Base-by-base conservation (phyloP, 148 eudicot species). In the Fagopyrum tataricum region DNA sequence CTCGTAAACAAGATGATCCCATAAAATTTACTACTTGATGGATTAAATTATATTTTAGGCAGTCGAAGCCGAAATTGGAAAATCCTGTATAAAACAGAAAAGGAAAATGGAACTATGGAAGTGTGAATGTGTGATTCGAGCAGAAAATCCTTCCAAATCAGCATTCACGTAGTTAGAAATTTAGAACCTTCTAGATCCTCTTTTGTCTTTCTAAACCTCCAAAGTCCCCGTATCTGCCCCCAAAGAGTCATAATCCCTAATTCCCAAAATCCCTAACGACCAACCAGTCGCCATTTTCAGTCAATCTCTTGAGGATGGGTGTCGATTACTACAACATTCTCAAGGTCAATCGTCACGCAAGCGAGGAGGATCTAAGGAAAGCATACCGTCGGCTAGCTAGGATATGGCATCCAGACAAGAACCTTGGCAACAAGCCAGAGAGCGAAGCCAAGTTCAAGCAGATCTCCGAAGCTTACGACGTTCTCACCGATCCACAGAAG, bases 401-500 rank as follows among this genome's bases (percentile, higher is more conserved):
- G 89, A 90, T 86, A 0, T 90, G 92, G 90, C 96, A 90, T 67
- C 96, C 96, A 0, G 96, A 90, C 67, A 90, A 88, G 64, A 90
- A 86, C 84, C 84, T 80, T 0, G 59, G 18, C 56, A 72, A 67
- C 72, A 83, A 79, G 69, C 77, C 49, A 8, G 90, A 87, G 59
- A 78, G 96, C 9, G 98, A 93, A 76, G 79, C 90, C 26, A 93
- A 93, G 75, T 93, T 93, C 89, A 93, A 93, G 78, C 93, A 85
- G 51, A 86, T 93, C 42, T 93, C 98, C 40, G 98, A 93, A 59
- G 98, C 98, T 51, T 93, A 93, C 77, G 96, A 93, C 62, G 98
- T 93, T 42, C 74, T 93, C 6, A 80, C 82, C 83, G 96, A 93
- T 62, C 98, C 94, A 2, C 84, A 82, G 40, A 93, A 93, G 82